These are phyloP conservation scores for Aspergillus steynii DNA, from an alignment of 495 filamentous ascomycete species.

Conservation along the genomic window DNA sequence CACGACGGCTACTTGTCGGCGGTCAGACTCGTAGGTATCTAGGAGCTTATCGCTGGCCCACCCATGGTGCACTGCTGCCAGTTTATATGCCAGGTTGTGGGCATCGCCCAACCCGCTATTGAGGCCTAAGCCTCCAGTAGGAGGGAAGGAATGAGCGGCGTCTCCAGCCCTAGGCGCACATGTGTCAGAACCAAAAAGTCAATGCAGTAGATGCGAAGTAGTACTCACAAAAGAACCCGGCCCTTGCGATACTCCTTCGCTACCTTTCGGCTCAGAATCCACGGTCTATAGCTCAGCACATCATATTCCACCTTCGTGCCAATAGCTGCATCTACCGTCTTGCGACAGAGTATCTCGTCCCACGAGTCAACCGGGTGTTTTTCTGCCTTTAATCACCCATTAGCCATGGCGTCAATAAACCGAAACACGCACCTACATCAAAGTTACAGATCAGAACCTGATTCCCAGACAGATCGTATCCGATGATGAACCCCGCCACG, in stretches of 20 bases:
- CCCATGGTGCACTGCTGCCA: conserved; percentile 31
- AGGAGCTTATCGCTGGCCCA: conserved; percentile 20
- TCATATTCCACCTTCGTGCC: conserved; percentile 35
- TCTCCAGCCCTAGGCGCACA: conserved; percentile 48
- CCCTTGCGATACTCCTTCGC: conserved; percentile 32
- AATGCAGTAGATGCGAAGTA: no score
- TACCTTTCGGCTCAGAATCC: conserved; percentile 42
- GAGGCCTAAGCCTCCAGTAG: conserved; percentile 36
- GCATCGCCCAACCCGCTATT: conserved; percentile 38
- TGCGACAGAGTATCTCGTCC: conserved; percentile 34
- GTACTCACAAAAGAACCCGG: conserved; percentile 39
- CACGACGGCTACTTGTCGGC: conserved; percentile 32
- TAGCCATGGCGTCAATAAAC: no score
- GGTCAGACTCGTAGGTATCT: conserved; percentile 30
- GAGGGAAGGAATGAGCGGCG: conserved; percentile 42
- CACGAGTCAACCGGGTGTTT: conserved; percentile 38
- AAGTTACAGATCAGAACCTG: conserved; percentile 45
- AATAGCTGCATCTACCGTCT: conserved; percentile 34
- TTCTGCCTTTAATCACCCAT: conserved; percentile 9
- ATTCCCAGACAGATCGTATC: conserved; percentile 38
- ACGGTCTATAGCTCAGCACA: conserved; percentile 39
- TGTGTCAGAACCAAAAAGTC: background rate
- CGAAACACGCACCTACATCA: conserved; percentile 20
- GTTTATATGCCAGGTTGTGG: conserved; percentile 36
- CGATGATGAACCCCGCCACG: conserved; percentile 41